Percentiles rank a stretch among this genome's conserved stretches.
Evolutionary conservation across 2,329 filamentous ascomycete species (phyloP).

Genomic region (Xylaria sp.): DNA sequence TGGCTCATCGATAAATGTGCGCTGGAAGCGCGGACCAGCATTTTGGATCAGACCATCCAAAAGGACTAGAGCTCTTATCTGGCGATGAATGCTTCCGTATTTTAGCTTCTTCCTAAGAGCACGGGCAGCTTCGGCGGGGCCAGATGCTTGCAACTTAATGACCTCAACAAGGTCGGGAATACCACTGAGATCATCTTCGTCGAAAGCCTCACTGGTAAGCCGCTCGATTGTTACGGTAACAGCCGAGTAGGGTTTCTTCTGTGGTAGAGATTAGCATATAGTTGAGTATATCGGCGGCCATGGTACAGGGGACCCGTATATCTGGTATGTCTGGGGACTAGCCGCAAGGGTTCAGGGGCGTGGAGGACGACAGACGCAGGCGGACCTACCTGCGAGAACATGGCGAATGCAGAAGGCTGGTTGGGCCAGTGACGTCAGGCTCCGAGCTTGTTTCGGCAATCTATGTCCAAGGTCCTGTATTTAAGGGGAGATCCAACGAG

Average conservation of each 20-base stretch:
- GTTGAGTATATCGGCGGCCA: background rate
- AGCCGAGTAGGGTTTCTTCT: conserved; percentile 91
- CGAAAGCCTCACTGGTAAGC: conserved; percentile 87
- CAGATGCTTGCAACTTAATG: conserved; percentile 86
- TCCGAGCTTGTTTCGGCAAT: conserved; percentile 2
- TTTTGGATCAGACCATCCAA: conserved; percentile 96
- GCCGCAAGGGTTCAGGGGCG: conserved; percentile 7
- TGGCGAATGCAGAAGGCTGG: conserved; percentile 28
- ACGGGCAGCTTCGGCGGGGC: conserved; percentile 88
- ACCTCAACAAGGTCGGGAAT: conserved; percentile 96
- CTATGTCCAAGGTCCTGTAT: background rate
- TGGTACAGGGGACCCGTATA: background rate
- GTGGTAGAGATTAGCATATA: conserved; percentile 28
- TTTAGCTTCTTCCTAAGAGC: conserved; percentile 98
- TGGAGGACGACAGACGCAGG: background rate
- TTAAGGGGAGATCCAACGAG: conserved; percentile 2
- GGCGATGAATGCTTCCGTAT: conserved; percentile 93
- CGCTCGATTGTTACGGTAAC: conserved; percentile 93
- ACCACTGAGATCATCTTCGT: conserved; percentile 90
- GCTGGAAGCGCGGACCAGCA: conserved; percentile 86
- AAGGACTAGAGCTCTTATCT: conserved; percentile 87
- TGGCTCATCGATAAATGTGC: conserved; percentile 88
- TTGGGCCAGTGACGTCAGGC: conserved; percentile 33
- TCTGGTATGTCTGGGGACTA: background rate
- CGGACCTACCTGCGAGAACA: conserved; percentile 40